Evolutionary conservation across 2,329 filamentous ascomycete genomes (phyloP).

Genomic region (Claviceps sp.): DNA sequence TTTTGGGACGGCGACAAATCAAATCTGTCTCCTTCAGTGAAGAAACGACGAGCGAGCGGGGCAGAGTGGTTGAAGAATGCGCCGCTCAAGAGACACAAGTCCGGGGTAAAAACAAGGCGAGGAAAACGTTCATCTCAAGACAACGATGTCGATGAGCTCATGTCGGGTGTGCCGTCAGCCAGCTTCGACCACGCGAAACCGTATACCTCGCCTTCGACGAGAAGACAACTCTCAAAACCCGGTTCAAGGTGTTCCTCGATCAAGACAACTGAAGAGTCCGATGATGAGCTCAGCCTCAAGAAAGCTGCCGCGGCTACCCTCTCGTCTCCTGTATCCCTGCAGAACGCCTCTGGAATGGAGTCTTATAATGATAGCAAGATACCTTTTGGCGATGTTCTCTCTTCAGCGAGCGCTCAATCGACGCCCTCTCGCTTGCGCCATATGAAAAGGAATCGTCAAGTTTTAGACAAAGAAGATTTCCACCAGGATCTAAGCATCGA

Average conservation of each 20-base stretch:
- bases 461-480: neutral
- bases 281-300: constrained; percentile 7
- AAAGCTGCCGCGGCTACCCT: constrained; percentile 11
- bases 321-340: constrained; percentile 16
- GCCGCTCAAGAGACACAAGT: constrained; percentile 16
- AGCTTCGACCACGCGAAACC: constrained; percentile 3
- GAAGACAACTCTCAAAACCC: constrained; percentile 7
- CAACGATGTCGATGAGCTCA: constrained; percentile 9
- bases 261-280: neutral
- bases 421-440: constrained; percentile 1
- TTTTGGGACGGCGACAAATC: constrained; percentile 10
- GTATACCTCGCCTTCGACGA: constrained; percentile 5
- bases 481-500: neutral
- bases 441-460: neutral
- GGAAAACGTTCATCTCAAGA: neutral
- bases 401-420: constrained; percentile 1
- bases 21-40: constrained; percentile 7
- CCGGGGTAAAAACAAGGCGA: constrained; percentile 5
- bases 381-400: neutral
- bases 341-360: neutral
- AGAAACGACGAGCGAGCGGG: constrained; percentile 13
- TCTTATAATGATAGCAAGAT: neutral
- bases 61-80: constrained; percentile 21
- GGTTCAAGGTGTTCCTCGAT: neutral
- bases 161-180: neutral